Base-by-base conservation (phyloP, 306 rosid genomes). In the Clitoria ternatea region DNA sequence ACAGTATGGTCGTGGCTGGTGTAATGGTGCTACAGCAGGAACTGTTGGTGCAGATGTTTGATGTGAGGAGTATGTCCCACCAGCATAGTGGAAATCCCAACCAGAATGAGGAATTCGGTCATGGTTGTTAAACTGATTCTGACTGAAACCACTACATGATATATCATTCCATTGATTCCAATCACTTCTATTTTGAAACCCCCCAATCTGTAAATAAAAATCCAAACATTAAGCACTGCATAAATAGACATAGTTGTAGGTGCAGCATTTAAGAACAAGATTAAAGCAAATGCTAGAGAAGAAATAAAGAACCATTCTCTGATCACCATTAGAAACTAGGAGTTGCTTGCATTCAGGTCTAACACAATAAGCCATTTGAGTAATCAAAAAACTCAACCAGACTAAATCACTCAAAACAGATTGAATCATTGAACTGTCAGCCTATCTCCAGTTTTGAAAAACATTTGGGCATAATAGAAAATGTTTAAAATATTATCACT, bases 171-270 rank as follows among this genome's bases (percentile, higher is more conserved):
- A 30, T 50, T 50, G 14, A 20, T 70, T 13, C 77, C 47, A 30
- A 49, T 43, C 39, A 50, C 20, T 27, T 19, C 10, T 52, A 61
- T 43, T 33, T 20, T 12, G 72, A 61, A 2, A 52, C 24, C 59
- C 33, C 50, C 66, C 37, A 30, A 9, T 7, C 82, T 77, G 77
- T 62, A 70, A 54, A 71, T 39, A 62, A 71, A 23, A 13, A 50
- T 53, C 42, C 44, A 53, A 44, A 63, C 62, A 70, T 13, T 11
- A 70, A 30, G 42, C 33, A 61, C 6, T 22, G 6, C 61, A 43
- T 14, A 36, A 27, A 50, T 57, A 26, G 27, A 69, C 60, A 61
- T 48, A 14, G 32, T 12, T 27, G 42, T 48, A 14, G 32, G 8
- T 27, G 42, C 56, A 60, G 33, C 59, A 60, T 52, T 77, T 44